A percentile compares a stretch with the other conserved stretches of the same genome.
Evolutionary conservation across 1,284 basidiomycete species (phyloP).

Genomic region (Microbotryum violaceum): DNA sequence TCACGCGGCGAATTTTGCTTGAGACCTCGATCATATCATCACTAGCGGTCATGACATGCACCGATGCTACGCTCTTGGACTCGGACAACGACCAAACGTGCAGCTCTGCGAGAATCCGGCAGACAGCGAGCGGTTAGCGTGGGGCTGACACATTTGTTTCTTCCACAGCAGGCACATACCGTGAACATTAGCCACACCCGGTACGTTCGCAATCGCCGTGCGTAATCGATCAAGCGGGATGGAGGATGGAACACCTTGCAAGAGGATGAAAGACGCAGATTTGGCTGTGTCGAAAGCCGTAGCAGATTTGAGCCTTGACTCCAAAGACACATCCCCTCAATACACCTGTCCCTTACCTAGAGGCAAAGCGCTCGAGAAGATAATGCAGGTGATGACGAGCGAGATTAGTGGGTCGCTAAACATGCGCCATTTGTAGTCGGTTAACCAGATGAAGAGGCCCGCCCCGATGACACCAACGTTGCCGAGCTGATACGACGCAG

Average conservation of each 20-base stretch:
- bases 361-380: slow-evolving; percentile 90
- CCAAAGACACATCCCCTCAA: background rate
- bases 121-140: background rate
- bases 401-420: slow-evolving; percentile 93
- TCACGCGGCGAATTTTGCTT: slow-evolving; percentile 65
- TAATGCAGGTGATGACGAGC: slow-evolving; percentile 90
- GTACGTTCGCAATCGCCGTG: slow-evolving; percentile 64
- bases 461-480: slow-evolving; percentile 96
- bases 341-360: slow-evolving; percentile 54
- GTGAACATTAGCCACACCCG: slow-evolving; percentile 86
- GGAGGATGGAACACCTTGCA: slow-evolving; percentile 87
- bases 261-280: slow-evolving; percentile 90
- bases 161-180: slow-evolving; percentile 39
- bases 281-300: slow-evolving; percentile 53
- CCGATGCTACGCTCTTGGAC: slow-evolving; percentile 84
- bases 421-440: slow-evolving; percentile 59
- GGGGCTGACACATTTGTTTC: background rate
- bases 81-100: slow-evolving; percentile 94
- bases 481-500: slow-evolving; percentile 50
- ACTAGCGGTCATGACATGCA: slow-evolving; percentile 78
- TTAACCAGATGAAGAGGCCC: slow-evolving; percentile 85
- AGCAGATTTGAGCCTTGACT: slow-evolving; percentile 23
- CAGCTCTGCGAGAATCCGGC: slow-evolving; percentile 43
- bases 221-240: slow-evolving; percentile 83
- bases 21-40: slow-evolving; percentile 86